phyloP scores from a whole-genome alignment of 441 rosid species.

The Adansonia gregorii region DNA sequence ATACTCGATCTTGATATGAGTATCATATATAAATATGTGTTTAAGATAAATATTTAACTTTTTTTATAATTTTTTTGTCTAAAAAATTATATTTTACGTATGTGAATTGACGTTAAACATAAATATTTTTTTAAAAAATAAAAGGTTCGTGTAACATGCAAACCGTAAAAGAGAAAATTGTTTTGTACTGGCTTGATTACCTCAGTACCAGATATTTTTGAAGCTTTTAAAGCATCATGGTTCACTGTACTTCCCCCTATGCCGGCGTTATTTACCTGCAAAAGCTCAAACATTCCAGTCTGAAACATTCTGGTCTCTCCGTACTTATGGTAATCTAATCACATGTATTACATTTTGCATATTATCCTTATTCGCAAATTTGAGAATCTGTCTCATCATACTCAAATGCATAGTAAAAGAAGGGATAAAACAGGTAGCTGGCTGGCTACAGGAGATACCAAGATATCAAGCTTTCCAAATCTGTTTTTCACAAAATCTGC shows the following conservation, averaged over 20 bases:
- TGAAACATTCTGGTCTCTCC: too few species aligned
- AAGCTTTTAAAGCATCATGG: slow-evolving; percentile 26
- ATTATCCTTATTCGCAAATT: neutral
- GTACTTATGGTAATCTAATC: too few species aligned
- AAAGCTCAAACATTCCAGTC: neutral
- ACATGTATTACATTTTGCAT: neutral
- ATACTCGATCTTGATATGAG: too few species aligned
- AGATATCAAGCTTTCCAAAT: slow-evolving; percentile 54
- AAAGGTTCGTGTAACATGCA: neutral
- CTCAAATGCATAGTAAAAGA: neutral
- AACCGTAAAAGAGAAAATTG: neutral
- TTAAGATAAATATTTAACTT: too few species aligned
- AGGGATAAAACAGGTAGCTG: neutral
- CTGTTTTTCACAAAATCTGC: slow-evolving; percentile 41
- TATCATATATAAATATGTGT: too few species aligned
- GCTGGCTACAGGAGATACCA: slow-evolving; percentile 36
- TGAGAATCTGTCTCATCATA: neutral
- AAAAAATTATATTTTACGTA: too few species aligned
- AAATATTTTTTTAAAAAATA: too few species aligned
- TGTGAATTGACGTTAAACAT: too few species aligned
- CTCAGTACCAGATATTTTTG: slow-evolving; percentile 17
- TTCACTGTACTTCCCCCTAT: slow-evolving; percentile 33
- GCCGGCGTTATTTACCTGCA: slow-evolving; percentile 58
- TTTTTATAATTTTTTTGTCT: too few species aligned
- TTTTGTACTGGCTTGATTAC: slow-evolving; percentile 3